Base-by-base conservation (phyloP, 768 basidiomycete species). In the Leccinellum rugosiceps region DNA sequence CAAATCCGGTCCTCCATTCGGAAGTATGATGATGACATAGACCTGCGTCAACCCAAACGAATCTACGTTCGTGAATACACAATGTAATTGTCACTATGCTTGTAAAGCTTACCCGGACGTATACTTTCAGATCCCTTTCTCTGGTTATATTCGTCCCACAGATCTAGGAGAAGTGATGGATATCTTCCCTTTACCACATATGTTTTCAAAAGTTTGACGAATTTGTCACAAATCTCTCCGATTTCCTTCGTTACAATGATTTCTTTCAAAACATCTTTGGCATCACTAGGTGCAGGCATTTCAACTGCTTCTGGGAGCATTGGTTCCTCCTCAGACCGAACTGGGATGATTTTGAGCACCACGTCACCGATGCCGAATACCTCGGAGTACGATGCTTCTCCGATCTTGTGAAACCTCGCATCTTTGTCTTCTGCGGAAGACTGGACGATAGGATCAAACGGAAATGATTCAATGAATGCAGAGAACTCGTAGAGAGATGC, bases 331-430 rank as follows among this genome's bases (percentile, higher is more conserved):
- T 86, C 85, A 59, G 82, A 77, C 50, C 84, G 78, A 35, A 94
- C 72, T 6, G 93, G 94, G 35, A 95, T 85, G 46, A 97, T 80
- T 76, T 95, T 96, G 61, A 95, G 78, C n/a, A 95, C 94, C 32
- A 95, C 84, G 62, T 90, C 83, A 3, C 88, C 88, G 51, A 94
- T 87, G 8, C 89, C 89, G 71, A 92, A 99, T 28, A 99, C 97
- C 68, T 99, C 97, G 0, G 93, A 96, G 72, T 90, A 99, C 50
- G 90, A 92, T 7, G 97, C 97, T 75, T 99, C 97, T 43, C 96
- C 96, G 47, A 98, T 86, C 73, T 99, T 99, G 62, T 74, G 78
- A 72, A 94, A 93, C 6, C 55, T 71, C 23, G 72, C 58, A 58
- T 74, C 62, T 63, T 63, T 73, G 63, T 58, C 64, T 34, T 65